Conservation (phyloP, 768 basidiomycete species). For the Termitomyces sp. region DNA sequence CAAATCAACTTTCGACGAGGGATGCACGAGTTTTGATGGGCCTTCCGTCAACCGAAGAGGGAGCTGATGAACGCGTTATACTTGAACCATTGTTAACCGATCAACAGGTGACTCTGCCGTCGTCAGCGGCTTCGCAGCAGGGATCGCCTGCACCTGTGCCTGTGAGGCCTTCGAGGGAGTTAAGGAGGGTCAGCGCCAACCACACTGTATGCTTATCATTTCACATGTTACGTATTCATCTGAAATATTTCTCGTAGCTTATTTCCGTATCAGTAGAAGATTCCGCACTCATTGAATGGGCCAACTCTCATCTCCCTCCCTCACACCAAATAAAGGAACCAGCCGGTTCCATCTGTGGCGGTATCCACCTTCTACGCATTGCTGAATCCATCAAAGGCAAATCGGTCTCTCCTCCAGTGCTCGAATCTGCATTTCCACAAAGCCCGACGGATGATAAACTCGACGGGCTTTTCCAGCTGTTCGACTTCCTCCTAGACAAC, state of each 20-base stretch:
- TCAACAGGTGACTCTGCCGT: constrained; percentile 11
- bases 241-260: constrained; percentile 3
- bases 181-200: constrained; percentile 36
- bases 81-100: constrained; percentile 50
- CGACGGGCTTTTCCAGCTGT: constrained; percentile 82
- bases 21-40: constrained; percentile 79
- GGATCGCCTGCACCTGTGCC: constrained; percentile 31
- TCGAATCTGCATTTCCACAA: constrained; percentile 73
- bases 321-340: constrained; percentile 51
- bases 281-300: constrained; percentile 73
- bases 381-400: constrained; percentile 76
- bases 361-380: constrained; percentile 77
- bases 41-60: constrained; percentile 31
- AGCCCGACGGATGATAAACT: constrained; percentile 71
- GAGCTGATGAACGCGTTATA: constrained; percentile 41
- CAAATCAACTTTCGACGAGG: constrained; percentile 72
- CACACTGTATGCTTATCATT: constrained; percentile 20
- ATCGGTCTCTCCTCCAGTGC: constrained; percentile 63
- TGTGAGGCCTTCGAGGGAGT: constrained; percentile 65
- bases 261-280: constrained; percentile 26
- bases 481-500: constrained; percentile 90
- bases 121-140: constrained; percentile 4
- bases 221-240: constrained; percentile 4
- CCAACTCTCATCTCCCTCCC: constrained; percentile 76
- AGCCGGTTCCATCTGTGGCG: constrained; percentile 45